Percentiles rank a stretch among this genome's conserved stretches.
These are phyloP conservation scores for Nadsonia starkeyi-henricii DNA, from an alignment of 1,139 yeast genomes.

Conservation along the genomic window DNA sequence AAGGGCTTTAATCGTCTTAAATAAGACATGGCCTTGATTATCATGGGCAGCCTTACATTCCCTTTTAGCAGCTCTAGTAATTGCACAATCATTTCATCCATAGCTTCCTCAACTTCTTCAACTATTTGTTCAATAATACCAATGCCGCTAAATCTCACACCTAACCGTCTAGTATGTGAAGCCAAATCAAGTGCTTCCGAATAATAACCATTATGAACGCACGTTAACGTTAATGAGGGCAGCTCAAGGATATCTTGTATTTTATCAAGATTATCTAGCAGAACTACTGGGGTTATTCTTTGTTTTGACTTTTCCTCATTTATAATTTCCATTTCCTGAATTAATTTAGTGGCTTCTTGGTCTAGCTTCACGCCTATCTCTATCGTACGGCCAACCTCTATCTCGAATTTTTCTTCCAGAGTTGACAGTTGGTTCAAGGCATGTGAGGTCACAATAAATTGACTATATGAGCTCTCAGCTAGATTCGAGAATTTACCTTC, in stretches of 20 bases:
- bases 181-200: slow-evolving; percentile 79
- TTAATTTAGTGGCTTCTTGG: background rate
- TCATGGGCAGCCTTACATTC: slow-evolving; percentile 60
- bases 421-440: background rate
- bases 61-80: slow-evolving; percentile 58
- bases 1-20: slow-evolving; percentile 37
- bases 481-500: slow-evolving; percentile 2
- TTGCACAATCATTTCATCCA: slow-evolving; percentile 34
- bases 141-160: slow-evolving; percentile 54
- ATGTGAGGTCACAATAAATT: slow-evolving; percentile 4
- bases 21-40: slow-evolving; percentile 66
- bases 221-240: slow-evolving; percentile 70
- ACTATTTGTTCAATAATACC: slow-evolving; percentile 39
- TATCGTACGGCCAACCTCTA: background rate
- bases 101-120: slow-evolving; percentile 20
- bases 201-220: slow-evolving; percentile 76
- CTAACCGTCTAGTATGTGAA: slow-evolving; percentile 51
- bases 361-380: background rate
- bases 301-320: slow-evolving; percentile 9
- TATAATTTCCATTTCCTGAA: background rate
- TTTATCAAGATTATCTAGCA: slow-evolving; percentile 54
- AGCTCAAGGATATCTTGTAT: slow-evolving; percentile 68
- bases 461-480: slow-evolving; percentile 4
- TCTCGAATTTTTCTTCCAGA: slow-evolving; percentile 1
- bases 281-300: slow-evolving; percentile 20